Evolutionary conservation across 495 filamentous ascomycete species (phyloP).

Genomic region (Baudoinia panamericana): DNA sequence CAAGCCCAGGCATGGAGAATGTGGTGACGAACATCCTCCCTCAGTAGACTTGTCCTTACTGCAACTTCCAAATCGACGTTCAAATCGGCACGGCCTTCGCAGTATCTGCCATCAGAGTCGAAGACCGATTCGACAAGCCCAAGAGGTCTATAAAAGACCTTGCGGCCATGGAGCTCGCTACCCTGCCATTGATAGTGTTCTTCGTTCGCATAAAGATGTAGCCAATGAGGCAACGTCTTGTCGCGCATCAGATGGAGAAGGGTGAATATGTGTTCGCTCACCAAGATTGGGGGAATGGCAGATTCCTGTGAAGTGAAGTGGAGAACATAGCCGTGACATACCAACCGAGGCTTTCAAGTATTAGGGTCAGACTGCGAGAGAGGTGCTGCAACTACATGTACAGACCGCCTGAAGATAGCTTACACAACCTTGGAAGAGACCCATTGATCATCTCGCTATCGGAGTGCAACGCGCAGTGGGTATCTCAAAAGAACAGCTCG

Average conservation of each 20-base stretch:
- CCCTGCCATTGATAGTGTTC: conserved; percentile 18
- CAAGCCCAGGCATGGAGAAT: conserved; percentile 27
- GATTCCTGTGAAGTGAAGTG: no score
- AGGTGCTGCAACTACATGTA: no score
- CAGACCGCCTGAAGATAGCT: no score
- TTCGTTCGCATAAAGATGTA: conserved; percentile 16
- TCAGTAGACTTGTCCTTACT: conserved; percentile 3
- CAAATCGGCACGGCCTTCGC: conserved; percentile 22
- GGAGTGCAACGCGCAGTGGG: conserved; percentile 2
- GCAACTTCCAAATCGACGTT: conserved; percentile 16
- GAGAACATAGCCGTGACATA: no score
- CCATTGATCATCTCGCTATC: no score
- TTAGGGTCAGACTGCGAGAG: no score
- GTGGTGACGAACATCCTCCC: conserved; percentile 16
- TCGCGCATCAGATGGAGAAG: no score
- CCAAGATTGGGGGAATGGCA: no score
- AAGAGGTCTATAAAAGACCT: conserved; percentile 7
- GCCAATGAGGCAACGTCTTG: conserved; percentile 21
- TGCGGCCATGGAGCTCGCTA: neutral
- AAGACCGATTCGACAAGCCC: conserved; percentile 22
- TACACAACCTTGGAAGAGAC: no score
- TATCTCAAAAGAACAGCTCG: conserved; percentile 4
- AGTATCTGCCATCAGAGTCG: conserved; percentile 21
- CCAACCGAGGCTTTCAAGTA: no score
- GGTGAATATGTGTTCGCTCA: no score